Evolutionary conservation across 306 rosid genomes (phyloP), one percentile per base, ranked within the genome.

Genomic region (Cucumis hystrix): DNA sequence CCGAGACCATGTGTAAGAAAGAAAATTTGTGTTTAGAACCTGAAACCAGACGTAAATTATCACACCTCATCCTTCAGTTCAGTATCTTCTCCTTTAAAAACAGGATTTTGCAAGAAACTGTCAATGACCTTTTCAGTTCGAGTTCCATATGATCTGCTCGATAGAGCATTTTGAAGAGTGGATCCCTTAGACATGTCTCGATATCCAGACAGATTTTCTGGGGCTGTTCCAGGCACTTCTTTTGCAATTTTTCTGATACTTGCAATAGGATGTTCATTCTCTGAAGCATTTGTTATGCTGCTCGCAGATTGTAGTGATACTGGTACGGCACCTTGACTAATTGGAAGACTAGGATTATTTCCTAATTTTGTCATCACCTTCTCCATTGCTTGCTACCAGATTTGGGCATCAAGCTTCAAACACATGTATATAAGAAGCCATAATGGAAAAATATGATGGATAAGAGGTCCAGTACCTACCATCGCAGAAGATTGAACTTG

Each of bases 321-420:
- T 23, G 96, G 91, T 58, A 86, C 69, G 51, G 84, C 80, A 79
- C 86, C 89, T 84, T 81, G 89, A 86, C 83, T 85, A 67, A 86
- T 62, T 49, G 89, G 82, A 64, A 84, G 75, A 62, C 72, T 84
- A 67, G 93, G 90, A 81, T 66, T 56, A 30, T 89, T 68, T 74
- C 97, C 98, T 55, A 91, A 76, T 85, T 92, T 96, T 77, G 66
- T 80, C 93, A 89, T 87, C 87, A 86, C 76, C 87, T 89, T 91
- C 56, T 91, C 80, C 93, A 85, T 83, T 25, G 83, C 80, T 91
- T 83, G 83, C 98, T 96, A 78, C 55, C 41, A 87, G 82, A 82
- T 72, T 56, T 49, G 74, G 78, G 37, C 69, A 75, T 68, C 51
- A 79, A 79, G 75, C 63, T 68, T 75, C 54, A 66, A 81, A 76